Percentiles rank a stretch among this genome's conserved stretches.
phyloP scores from a whole-genome alignment of 495 filamentous ascomycete species.

The Pyrenopolyporus hunteri region DNA sequence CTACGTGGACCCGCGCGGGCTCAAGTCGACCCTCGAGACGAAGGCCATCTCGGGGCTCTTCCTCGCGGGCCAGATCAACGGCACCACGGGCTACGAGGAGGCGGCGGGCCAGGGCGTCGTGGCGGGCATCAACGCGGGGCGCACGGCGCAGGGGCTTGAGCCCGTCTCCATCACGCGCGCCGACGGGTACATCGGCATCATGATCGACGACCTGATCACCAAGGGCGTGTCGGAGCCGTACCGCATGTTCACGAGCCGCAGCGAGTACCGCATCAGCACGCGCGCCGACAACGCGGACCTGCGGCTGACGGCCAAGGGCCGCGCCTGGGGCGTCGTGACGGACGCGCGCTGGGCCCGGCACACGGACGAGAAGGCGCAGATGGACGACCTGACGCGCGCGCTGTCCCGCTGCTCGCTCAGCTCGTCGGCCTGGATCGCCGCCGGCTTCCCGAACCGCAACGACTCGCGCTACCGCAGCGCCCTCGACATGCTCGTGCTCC shows the following conservation, averaged over 20 bases:
- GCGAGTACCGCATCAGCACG: conserved; percentile 90
- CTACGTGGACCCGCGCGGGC: conserved; percentile 91
- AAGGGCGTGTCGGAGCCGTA: conserved; percentile 98
- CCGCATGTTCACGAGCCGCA: conserved; percentile 96
- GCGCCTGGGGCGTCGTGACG: conserved; percentile 75
- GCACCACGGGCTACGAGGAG: conserved; percentile 97
- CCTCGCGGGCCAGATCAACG: conserved; percentile 96
- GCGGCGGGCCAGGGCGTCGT: conserved; percentile 92
- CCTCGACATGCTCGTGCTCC: conserved; percentile 74
- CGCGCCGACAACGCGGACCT: conserved; percentile 93
- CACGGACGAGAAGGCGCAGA: conserved; percentile 63
- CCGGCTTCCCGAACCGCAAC: conserved; percentile 69
- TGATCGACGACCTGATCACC: conserved; percentile 98
- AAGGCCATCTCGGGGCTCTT: conserved; percentile 90
- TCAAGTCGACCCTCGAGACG: conserved; percentile 88
- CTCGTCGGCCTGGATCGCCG: conserved; percentile 66
- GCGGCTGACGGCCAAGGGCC: conserved; percentile 80
- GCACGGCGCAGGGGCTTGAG: conserved; percentile 68
- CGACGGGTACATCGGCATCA: conserved; percentile 96
- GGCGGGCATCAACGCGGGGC: conserved; percentile 90
- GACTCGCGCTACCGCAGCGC: conserved; percentile 68
- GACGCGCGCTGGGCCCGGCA: conserved; percentile 80
- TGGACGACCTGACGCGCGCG: conserved; percentile 65
- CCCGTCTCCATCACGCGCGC: conserved; percentile 75
- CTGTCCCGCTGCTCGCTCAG: conserved; percentile 62